phyloP scores from a whole-genome alignment of 2,329 filamentous ascomycete species.

The Metarhizium album region DNA sequence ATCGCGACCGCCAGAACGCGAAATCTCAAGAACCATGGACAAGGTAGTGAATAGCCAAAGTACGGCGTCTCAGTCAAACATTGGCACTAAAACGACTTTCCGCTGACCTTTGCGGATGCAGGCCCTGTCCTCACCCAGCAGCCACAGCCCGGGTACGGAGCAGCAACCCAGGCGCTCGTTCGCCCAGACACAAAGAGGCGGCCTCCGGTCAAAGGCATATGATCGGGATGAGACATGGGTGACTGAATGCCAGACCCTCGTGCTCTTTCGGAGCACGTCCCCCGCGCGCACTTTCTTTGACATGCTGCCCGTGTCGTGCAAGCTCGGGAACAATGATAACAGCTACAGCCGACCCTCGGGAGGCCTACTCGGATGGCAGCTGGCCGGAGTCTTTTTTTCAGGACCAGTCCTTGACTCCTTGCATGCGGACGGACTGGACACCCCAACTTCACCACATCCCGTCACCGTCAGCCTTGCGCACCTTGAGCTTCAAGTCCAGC shows the following conservation, averaged over 20 bases:
- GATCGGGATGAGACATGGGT: conserved; percentile 1
- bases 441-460: neutral
- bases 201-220: conserved; percentile 1
- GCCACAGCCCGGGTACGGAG: neutral
- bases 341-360: neutral
- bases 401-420: neutral
- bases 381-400: neutral
- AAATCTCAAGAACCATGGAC: neutral
- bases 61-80: neutral
- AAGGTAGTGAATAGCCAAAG: neutral
- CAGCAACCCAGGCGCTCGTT: neutral
- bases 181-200: conserved; percentile 2
- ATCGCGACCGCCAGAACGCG: neutral
- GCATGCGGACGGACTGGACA: neutral
- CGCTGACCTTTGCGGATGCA: neutral
- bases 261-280: neutral
- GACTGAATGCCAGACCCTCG: neutral
- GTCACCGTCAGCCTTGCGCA: neutral
- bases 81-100: neutral
- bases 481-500: neutral
- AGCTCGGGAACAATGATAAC: neutral
- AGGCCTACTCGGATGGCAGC: neutral
- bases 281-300: neutral
- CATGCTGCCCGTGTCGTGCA: neutral
- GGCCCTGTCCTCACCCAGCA: neutral